A percentile compares a stretch with the other conserved stretches of the same genome.
Evolutionary conservation across 2,329 filamentous ascomycete genomes (phyloP).

Genomic region (Rhinocladiella mackenziei): DNA sequence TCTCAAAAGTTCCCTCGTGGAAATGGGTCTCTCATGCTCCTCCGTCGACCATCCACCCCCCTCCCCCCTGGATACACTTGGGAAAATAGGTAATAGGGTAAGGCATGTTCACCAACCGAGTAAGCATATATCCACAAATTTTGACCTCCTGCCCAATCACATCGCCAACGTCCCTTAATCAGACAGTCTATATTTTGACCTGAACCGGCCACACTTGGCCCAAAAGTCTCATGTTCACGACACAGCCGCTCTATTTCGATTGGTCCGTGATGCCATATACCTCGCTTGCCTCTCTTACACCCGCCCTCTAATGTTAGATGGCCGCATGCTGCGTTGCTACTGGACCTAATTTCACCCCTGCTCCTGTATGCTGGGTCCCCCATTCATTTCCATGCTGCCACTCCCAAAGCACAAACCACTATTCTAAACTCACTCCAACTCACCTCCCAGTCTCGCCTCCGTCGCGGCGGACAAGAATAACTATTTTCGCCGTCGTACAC

Average conservation of each 20-base stretch:
- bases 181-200: conserved; percentile 22
- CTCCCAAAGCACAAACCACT: no score
- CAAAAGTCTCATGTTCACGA: conserved; percentile 15
- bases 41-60: neutral
- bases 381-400: conserved; percentile 11
- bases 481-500: conserved; percentile 14
- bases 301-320: no score
- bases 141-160: conserved; percentile 13
- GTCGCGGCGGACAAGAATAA: conserved; percentile 24
- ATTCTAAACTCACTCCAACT: conserved; percentile 5
- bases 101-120: no score
- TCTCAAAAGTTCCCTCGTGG: conserved; percentile 7
- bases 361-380: conserved; percentile 19
- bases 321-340: no score
- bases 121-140: conserved; percentile 8
- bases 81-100: no score
- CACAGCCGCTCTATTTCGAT: conserved; percentile 22
- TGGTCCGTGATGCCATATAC: conserved; percentile 12
- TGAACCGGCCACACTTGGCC: conserved; percentile 17
- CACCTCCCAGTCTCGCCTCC: conserved; percentile 7
- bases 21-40: conserved; percentile 6
- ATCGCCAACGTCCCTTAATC: conserved; percentile 16
- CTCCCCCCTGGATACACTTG: no score
- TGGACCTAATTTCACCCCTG: conserved; percentile 26
- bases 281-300: conserved; percentile 15